A percentile compares a stretch with the other conserved stretches of the same genome.
phyloP scores from a whole-genome alignment of 2,329 filamentous ascomycete species.

The Botrytis fabae region DNA sequence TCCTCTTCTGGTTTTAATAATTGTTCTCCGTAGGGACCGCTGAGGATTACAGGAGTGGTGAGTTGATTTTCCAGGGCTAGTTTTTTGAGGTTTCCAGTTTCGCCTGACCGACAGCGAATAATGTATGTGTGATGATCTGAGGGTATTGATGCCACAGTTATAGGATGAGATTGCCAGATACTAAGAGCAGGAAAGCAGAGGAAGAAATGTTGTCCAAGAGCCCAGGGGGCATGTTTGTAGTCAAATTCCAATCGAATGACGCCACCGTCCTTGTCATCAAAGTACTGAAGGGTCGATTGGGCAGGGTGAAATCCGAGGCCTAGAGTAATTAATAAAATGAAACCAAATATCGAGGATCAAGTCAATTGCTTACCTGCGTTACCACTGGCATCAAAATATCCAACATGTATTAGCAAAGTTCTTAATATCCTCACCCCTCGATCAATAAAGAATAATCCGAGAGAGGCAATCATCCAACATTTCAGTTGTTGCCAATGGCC shows the following conservation, averaged over 20 bases:
- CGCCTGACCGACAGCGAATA: slow-evolving; percentile 58
- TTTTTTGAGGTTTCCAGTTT: slow-evolving; percentile 47
- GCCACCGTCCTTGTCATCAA: slow-evolving; percentile 48
- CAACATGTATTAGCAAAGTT: slow-evolving; percentile 61
- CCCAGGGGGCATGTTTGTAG: slow-evolving; percentile 63
- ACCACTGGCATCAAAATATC: slow-evolving; percentile 45
- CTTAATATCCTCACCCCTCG: slow-evolving; percentile 59
- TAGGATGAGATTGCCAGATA: slow-evolving; percentile 75
- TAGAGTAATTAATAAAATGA: neutral
- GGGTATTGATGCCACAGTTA: slow-evolving; percentile 74
- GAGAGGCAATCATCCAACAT: slow-evolving; percentile 53
- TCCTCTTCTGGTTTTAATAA: slow-evolving; percentile 38
- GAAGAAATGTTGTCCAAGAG: slow-evolving; percentile 76
- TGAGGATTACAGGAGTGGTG: slow-evolving; percentile 13
- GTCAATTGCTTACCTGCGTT: slow-evolving; percentile 34
- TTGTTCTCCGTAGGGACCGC: slow-evolving; percentile 9
- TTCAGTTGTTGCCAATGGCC: slow-evolving; percentile 69
- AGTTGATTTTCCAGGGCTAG: slow-evolving; percentile 33
- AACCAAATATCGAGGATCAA: too few species aligned
- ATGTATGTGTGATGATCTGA: slow-evolving; percentile 57
- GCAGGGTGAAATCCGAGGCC: slow-evolving; percentile 20
- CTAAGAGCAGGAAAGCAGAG: slow-evolving; percentile 72
- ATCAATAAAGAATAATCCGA: slow-evolving; percentile 66
- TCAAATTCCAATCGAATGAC: slow-evolving; percentile 67
- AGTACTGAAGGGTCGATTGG: slow-evolving; percentile 10